Percentiles rank a stretch among this genome's conserved stretches.
Evolutionary conservation across 164 flowering plant species (phyloP).

Genomic region (Chloranthus sessilifolius): DNA sequence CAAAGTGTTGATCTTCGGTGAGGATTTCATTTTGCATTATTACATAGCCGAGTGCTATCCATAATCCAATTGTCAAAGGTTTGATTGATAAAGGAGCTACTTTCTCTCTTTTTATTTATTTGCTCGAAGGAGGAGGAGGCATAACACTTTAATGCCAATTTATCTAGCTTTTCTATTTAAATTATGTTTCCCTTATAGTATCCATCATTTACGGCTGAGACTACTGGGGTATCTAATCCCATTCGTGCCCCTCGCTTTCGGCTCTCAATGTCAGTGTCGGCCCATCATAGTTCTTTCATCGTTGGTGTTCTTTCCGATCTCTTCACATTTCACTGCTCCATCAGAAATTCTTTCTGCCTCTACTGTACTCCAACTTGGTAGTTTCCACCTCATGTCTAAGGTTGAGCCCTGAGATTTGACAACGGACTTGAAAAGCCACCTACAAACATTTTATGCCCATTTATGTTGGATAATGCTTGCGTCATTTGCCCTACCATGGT

Average conservation of each 20-base stretch:
- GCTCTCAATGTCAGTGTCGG: slow-evolving; percentile 3
- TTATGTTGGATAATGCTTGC: slow-evolving; percentile 3
- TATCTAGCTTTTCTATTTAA: too few species aligned
- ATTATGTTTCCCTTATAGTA: too few species aligned
- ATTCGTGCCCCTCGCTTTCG: slow-evolving; percentile 3
- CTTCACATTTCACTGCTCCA: background rate
- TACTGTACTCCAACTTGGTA: background rate
- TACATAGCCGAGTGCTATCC: too few species aligned
- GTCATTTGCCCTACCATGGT: slow-evolving; percentile 1
- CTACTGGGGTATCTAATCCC: slow-evolving; percentile 3
- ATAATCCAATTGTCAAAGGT: too few species aligned
- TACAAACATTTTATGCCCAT: background rate
- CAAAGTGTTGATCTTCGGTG: too few species aligned
- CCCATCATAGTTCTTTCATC: slow-evolving; percentile 2
- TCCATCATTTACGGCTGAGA: slow-evolving; percentile 1
- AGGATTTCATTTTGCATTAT: too few species aligned
- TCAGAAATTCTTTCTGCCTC: slow-evolving; percentile 1
- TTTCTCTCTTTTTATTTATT: too few species aligned
- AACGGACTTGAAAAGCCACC: slow-evolving; percentile 4
- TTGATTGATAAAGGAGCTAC: too few species aligned
- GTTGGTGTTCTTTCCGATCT: slow-evolving; percentile 5
- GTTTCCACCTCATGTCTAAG: slow-evolving; percentile 1
- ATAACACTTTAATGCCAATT: too few species aligned
- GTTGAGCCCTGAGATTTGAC: background rate
- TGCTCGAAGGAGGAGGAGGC: too few species aligned